Base-by-base conservation (phyloP, 202 grass and related monocot species). In the Saccharum hybrid region DNA sequence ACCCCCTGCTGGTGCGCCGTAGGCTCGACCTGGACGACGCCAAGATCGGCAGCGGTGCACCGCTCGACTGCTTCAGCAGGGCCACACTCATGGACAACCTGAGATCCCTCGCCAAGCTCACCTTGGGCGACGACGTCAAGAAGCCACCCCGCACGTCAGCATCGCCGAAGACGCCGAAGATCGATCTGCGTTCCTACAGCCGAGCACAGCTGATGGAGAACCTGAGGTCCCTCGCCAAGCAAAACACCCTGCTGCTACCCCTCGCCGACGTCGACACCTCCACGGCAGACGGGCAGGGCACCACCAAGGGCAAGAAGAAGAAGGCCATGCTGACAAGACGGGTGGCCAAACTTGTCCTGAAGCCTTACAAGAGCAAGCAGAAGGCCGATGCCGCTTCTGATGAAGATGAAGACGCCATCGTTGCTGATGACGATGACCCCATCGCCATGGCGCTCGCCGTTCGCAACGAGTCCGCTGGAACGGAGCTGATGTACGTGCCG, bases 201-300 rank as follows among this genome's bases (percentile, higher is more conserved):
- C 45, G 45, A 19, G 26, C 7, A 8, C 71, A 52, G 71, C 71
- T 73, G 71, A 73, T 51, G 43, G 45, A 73, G 4, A 73, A 73
- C 71, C 71, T 73, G 43, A 33, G 14, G 45, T 33, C 8, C 71
- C 71, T 73, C 45, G 26, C 71, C 71, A 19, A 28, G 39, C 6
- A 2, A 36, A 36, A 36, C 34, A 36, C 34, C 34, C 34, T 36
- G 34, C 34, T 36, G 34, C 34, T 36, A 36, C 34, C 34, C 12
- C 40, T 46, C 22, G 10, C 36, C 16, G 6, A 3, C 2, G 19
- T 1, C 51, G 6, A 7, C 51, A 56, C 6, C 23, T 21, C 37
- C 19, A 21, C 21, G 6, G 31, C 30, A 18, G 31, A 18, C 36
- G 39, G 2, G 3, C 11, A 0, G 7, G 19, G 7, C 19, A 7